A percentile compares a stretch with the other conserved stretches of the same genome.
phyloP scores from a whole-genome alignment of 129 eudicot species.

The Dittrichia graveolens region DNA sequence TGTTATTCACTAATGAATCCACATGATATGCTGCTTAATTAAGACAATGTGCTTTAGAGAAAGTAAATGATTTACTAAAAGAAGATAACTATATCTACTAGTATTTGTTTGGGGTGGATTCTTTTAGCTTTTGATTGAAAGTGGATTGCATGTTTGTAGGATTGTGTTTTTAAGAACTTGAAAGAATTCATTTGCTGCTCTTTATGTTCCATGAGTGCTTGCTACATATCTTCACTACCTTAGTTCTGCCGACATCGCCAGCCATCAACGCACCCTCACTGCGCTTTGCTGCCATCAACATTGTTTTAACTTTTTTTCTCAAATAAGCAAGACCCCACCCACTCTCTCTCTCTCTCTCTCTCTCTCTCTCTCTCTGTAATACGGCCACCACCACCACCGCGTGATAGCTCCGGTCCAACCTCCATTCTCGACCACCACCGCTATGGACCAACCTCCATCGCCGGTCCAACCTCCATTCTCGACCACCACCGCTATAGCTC shows the following conservation, averaged over 20 bases:
- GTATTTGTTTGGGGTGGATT: constrained; percentile 14
- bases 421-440: no score
- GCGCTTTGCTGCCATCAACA: background rate
- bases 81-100: background rate
- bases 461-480: no score
- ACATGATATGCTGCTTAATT: constrained; percentile 16
- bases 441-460: no score
- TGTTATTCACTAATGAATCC: constrained; percentile 59
- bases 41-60: background rate
- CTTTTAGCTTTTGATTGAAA: constrained; percentile 8
- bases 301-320: no score
- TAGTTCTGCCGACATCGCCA: background rate
- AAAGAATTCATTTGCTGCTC: constrained; percentile 4
- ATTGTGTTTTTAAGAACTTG: background rate
- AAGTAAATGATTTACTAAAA: constrained; percentile 8
- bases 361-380: no score
- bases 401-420: no score
- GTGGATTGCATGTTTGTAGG: background rate
- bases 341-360: no score
- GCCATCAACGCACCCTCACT: background rate
- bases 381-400: no score
- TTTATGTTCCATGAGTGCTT: background rate
- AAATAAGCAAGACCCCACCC: no score
- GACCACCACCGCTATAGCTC: no score
- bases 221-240: background rate